Evolutionary conservation across 768 basidiomycete genomes (phyloP).

Genomic region (Termitomyces sp.): DNA sequence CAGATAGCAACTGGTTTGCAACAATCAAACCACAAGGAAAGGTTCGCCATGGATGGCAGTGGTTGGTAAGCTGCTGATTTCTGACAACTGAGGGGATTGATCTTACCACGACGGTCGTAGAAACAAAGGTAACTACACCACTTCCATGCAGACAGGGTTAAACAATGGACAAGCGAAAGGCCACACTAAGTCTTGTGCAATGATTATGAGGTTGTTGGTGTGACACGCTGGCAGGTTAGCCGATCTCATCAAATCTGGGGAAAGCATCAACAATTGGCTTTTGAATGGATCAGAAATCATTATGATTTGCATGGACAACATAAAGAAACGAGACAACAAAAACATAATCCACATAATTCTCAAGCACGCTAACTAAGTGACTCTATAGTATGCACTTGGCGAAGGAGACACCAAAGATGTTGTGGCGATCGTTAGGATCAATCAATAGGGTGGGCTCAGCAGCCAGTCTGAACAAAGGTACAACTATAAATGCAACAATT

Average conservation of each 20-base stretch:
- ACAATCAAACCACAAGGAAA: slow-evolving; percentile 31
- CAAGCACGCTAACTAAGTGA: neutral
- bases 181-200: slow-evolving; percentile 4
- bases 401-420: slow-evolving; percentile 9
- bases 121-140: slow-evolving; percentile 24
- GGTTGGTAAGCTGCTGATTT: slow-evolving; percentile 26
- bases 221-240: slow-evolving; percentile 11
- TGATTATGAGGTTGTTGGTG: slow-evolving; percentile 1
- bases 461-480: neutral
- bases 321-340: neutral
- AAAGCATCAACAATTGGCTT: neutral
- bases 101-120: slow-evolving; percentile 23
- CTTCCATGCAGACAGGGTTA: slow-evolving; percentile 34
- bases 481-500: neutral
- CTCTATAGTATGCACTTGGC: slow-evolving; percentile 9
- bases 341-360: neutral
- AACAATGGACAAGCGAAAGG: slow-evolving; percentile 1
- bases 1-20: slow-evolving; percentile 29
- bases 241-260: slow-evolving; percentile 7
- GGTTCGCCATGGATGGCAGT: slow-evolving; percentile 23
- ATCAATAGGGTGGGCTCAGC: slow-evolving; percentile 5
- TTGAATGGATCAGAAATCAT: neutral
- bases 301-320: neutral
- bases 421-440: slow-evolving; percentile 1
- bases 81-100: slow-evolving; percentile 14